A percentile compares a stretch with the other conserved stretches of the same genome.
phyloP scores from a whole-genome alignment of 1,284 basidiomycete species.

The Ustilago lituana region DNA sequence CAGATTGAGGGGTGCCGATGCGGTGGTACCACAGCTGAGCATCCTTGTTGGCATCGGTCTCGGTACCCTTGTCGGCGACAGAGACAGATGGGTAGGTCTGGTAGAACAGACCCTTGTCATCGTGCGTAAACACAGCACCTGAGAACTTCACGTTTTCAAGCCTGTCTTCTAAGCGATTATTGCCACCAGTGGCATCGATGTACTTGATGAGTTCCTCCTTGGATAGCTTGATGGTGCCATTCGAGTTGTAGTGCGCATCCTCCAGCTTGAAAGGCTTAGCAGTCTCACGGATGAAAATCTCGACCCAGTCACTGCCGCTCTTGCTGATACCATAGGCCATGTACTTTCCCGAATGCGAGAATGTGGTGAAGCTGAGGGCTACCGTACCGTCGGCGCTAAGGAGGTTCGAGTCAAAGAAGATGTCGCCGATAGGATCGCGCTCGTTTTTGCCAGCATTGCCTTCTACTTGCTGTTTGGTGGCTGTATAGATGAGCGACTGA shows the following conservation, averaged over 20 bases:
- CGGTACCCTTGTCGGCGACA: constrained; percentile 62
- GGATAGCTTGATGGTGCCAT: constrained; percentile 44
- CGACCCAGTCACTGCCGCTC: constrained; percentile 64
- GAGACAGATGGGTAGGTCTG: constrained; percentile 56
- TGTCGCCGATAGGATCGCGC: constrained; percentile 53
- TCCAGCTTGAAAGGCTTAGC: constrained; percentile 52
- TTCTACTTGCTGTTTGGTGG: constrained; percentile 48
- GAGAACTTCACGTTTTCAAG: constrained; percentile 64
- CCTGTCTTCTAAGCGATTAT: constrained; percentile 54
- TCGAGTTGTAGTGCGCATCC: constrained; percentile 35
- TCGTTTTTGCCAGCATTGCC: constrained; percentile 33
- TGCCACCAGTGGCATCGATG: constrained; percentile 50
- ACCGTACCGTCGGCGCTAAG: constrained; percentile 63
- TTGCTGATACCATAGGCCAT: constrained; percentile 63
- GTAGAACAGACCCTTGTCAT: constrained; percentile 65
- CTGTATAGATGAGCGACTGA: constrained; percentile 59
- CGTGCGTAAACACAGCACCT: constrained; percentile 56
- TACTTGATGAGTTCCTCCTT: constrained; percentile 36
- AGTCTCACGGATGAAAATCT: constrained; percentile 60
- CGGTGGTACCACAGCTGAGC: constrained; percentile 64
- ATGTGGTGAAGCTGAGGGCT: constrained; percentile 54
- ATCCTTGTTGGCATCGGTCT: constrained; percentile 63
- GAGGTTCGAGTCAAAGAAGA: constrained; percentile 64
- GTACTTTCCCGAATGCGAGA: constrained; percentile 61
- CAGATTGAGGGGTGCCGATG: constrained; percentile 57